These are phyloP conservation scores for Solanum commersonii DNA, from an alignment of 257 asterid genomes.

Conservation along the genomic window DNA sequence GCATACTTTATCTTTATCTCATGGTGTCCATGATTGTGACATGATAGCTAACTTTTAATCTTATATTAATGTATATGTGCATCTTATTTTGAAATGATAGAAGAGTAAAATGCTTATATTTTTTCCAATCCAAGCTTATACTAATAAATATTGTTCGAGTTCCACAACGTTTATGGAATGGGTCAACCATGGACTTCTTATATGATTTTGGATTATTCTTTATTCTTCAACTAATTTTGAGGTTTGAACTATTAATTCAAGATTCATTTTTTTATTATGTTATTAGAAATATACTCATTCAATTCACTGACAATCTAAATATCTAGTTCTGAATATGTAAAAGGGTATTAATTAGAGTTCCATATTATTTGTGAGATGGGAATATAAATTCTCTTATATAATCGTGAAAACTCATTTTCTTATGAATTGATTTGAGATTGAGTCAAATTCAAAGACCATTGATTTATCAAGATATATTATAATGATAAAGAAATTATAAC, in stretches of 20 bases:
- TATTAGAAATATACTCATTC: not conserved
- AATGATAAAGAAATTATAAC: not conserved
- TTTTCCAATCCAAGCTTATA: not conserved
- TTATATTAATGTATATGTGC: not conserved
- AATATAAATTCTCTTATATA: not conserved
- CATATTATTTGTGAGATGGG: not conserved
- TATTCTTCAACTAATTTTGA: not conserved
- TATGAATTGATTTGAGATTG: not conserved
- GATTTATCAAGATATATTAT: not conserved
- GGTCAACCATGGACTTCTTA: not conserved
- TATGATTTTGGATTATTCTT: not conserved
- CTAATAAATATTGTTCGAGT: not conserved
- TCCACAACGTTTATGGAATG: not conserved
- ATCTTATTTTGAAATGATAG: not conserved
- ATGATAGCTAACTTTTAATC: not conserved
- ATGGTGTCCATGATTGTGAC: not conserved
- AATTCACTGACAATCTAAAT: not conserved
- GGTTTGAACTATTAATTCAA: not conserved
- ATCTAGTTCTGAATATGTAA: too few relatives aligned
- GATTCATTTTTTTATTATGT: not conserved
- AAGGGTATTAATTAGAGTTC: not conserved
- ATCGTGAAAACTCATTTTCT: not conserved
- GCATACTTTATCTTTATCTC: not conserved
- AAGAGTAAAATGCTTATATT: not conserved
- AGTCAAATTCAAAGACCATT: too few relatives aligned